Conservation (phyloP, 73 alveolate genomes). For the Paramecium biaurelia region DNA sequence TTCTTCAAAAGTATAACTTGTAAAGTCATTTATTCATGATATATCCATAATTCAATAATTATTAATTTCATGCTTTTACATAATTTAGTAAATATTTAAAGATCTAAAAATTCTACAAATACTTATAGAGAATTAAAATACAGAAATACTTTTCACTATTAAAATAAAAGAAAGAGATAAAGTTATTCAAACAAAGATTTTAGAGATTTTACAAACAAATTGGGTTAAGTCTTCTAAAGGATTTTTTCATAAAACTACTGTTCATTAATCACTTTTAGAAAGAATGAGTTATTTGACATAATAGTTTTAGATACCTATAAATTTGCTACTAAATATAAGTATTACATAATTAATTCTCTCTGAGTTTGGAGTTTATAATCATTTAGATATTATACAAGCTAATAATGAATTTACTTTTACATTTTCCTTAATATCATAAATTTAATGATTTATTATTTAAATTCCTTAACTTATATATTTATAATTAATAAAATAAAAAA, state of each 20-base stretch:
- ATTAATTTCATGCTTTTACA: background rate
- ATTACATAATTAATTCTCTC: background rate
- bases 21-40: background rate
- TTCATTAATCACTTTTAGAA: background rate
- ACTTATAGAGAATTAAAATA: background rate
- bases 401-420: background rate
- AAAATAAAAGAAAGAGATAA: background rate
- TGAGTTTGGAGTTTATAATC: background rate
- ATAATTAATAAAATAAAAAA: background rate
- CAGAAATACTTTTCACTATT: background rate
- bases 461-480: background rate
- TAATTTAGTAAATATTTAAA: background rate
- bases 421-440: background rate
- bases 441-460: background rate
- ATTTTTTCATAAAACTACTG: background rate
- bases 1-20: background rate
- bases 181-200: background rate
- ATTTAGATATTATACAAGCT: background rate
- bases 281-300: background rate
- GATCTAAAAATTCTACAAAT: background rate
- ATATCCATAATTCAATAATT: background rate
- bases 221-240: constrained; percentile 13
- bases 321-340: background rate
- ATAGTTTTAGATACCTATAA: background rate
- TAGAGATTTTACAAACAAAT: background rate